These are phyloP conservation scores for Colletotrichum lupini DNA, from an alignment of 2,329 filamentous ascomycete species.

Conservation along the genomic window DNA sequence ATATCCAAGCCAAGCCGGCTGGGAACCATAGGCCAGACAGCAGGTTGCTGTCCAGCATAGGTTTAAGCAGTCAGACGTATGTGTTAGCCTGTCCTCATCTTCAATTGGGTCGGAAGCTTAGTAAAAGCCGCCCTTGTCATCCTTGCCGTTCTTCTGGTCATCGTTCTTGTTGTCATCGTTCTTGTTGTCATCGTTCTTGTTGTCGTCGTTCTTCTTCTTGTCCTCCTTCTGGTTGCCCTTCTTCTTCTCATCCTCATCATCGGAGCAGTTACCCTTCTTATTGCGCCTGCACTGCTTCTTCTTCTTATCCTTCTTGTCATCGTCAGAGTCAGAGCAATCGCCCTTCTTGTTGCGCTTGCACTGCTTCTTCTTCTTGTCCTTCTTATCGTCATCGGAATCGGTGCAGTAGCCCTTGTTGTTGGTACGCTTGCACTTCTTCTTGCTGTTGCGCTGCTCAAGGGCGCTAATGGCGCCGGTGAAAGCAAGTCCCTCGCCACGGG, in stretches of 20 bases:
- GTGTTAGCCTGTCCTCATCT: not conserved
- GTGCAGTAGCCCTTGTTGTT: conserved; percentile 12
- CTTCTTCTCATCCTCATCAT: conserved; percentile 2
- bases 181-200: not conserved
- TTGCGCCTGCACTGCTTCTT: conserved; percentile 26
- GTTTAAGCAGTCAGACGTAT: not conserved
- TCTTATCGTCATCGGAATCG: not conserved
- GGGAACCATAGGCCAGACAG: not conserved
- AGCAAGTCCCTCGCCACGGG: conserved; percentile 10
- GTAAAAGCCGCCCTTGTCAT: not conserved
- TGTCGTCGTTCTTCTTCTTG: not conserved
- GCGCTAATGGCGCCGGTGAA: not conserved
- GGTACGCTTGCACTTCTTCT: conserved; percentile 22
- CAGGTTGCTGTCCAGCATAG: not conserved
- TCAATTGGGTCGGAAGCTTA: not conserved
- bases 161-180: not conserved
- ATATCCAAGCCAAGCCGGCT: not conserved
- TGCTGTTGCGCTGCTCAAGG: conserved; percentile 17
- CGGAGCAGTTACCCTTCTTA: conserved; percentile 26
- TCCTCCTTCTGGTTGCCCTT: not conserved
- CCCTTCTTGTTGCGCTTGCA: conserved; percentile 29
- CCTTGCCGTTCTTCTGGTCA: not conserved
- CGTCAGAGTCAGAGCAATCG: conserved; percentile 15
- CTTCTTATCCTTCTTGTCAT: conserved; percentile 2
- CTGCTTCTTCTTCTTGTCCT: conserved; percentile 12